Evolutionary conservation across 2,329 filamentous ascomycete genomes (phyloP).

Genomic region (Cercospora zeina): DNA sequence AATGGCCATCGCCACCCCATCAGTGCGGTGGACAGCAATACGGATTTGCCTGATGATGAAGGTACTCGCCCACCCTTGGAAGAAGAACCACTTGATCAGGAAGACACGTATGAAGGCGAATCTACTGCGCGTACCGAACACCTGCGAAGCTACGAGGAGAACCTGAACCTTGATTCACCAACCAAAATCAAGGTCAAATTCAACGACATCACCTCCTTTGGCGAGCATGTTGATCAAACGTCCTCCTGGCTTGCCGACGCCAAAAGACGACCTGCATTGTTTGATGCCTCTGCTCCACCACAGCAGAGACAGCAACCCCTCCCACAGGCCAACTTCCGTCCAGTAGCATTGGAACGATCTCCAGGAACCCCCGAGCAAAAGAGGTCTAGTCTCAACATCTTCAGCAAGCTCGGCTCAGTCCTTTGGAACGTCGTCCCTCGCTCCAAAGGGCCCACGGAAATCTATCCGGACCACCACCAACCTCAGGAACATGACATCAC

Average conservation of each 20-base stretch:
- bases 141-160: slow-evolving; percentile 40
- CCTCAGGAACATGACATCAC: slow-evolving; percentile 1
- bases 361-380: slow-evolving; percentile 5
- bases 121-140: slow-evolving; percentile 8
- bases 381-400: slow-evolving; percentile 21
- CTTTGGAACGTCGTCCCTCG: slow-evolving; percentile 38
- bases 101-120: slow-evolving; percentile 16
- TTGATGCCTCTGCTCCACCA: slow-evolving; percentile 20
- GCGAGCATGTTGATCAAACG: slow-evolving; percentile 12
- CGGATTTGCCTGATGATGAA: slow-evolving; percentile 20
- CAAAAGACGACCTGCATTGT: slow-evolving; percentile 31
- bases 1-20: slow-evolving; percentile 1
- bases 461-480: slow-evolving; percentile 7
- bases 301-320: background rate
- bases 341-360: background rate
- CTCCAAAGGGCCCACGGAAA: slow-evolving; percentile 27
- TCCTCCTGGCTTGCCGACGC: slow-evolving; percentile 20
- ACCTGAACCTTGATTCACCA: slow-evolving; percentile 41
- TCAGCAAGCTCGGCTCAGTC: slow-evolving; percentile 32
- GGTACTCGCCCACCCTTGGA: slow-evolving; percentile 10
- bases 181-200: slow-evolving; percentile 42
- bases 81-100: slow-evolving; percentile 19
- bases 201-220: slow-evolving; percentile 34
- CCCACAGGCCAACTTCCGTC: background rate
- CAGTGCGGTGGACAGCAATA: slow-evolving; percentile 10